Evolutionary conservation across 2,329 filamentous ascomycete genomes (phyloP).

Genomic region (Acrocalymma vagum): DNA sequence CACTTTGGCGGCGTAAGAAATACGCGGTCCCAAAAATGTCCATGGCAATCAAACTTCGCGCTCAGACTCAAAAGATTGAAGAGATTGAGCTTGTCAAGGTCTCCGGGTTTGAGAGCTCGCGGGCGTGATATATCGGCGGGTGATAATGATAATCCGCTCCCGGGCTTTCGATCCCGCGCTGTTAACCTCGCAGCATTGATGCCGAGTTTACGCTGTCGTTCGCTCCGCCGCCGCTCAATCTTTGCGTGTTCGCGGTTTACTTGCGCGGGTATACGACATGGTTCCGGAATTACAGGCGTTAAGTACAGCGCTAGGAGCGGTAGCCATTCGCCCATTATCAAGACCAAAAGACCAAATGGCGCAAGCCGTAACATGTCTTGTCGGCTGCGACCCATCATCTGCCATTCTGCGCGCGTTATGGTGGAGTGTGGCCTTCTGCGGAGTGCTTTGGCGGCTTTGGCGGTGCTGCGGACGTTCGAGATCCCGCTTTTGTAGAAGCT

Average conservation of each 20-base stretch:
- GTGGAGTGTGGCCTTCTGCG: slow-evolving; percentile 54
- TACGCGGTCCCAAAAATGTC: slow-evolving; percentile 49
- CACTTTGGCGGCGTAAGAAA: slow-evolving; percentile 51
- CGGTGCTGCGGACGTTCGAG: slow-evolving; percentile 76
- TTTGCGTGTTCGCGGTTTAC: slow-evolving; percentile 65
- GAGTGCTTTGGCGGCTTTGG: slow-evolving; percentile 53
- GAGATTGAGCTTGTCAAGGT: slow-evolving; percentile 16
- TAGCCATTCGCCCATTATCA: slow-evolving; percentile 86
- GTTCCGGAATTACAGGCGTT: slow-evolving; percentile 76
- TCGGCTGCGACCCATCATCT: slow-evolving; percentile 72
- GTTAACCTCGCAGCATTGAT: slow-evolving; percentile 27
- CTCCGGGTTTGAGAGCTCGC: slow-evolving; percentile 7
- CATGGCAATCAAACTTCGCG: slow-evolving; percentile 32
- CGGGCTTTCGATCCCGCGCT: slow-evolving; percentile 15
- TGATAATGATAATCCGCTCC: too few relatives aligned
- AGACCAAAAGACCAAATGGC: slow-evolving; percentile 76
- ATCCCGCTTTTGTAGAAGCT: slow-evolving; percentile 89
- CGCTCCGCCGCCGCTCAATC: slow-evolving; percentile 53
- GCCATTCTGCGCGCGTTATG: slow-evolving; percentile 74
- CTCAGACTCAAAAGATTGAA: slow-evolving; percentile 28
- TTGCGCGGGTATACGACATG: slow-evolving; percentile 84
- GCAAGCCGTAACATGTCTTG: slow-evolving; percentile 82
- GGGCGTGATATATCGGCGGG: slow-evolving; percentile 1
- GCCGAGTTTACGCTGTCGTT: slow-evolving; percentile 19
- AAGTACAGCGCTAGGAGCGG: slow-evolving; percentile 79